Conservation (phyloP, 2,329 filamentous ascomycete species). For the Aspergillus sclerotialis region DNA sequence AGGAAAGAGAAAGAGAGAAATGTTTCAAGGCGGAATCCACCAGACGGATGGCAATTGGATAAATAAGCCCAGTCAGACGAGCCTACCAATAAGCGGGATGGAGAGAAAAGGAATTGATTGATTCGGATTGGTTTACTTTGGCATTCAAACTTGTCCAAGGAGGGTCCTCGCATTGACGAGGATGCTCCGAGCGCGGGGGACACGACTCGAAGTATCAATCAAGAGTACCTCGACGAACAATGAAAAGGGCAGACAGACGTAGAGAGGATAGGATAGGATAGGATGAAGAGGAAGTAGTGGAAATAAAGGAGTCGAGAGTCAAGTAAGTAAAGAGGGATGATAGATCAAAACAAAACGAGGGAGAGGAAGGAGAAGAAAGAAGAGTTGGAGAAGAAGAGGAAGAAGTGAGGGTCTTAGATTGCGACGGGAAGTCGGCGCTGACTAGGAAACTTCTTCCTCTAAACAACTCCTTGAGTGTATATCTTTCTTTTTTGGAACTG, state of each 20-base stretch:
- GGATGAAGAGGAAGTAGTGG: conserved; percentile 5
- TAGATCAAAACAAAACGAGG: conserved; percentile 6
- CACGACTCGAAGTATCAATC: conserved; percentile 9
- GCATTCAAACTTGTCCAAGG: conserved; percentile 1
- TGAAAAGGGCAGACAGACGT: conserved; percentile 2
- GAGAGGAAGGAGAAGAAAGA: conserved; percentile 6
- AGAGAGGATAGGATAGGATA: conserved; percentile 1
- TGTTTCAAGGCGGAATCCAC: background rate
- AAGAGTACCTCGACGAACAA: conserved; percentile 3
- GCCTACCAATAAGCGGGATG: background rate
- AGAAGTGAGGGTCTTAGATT: background rate
- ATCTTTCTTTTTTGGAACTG: too few species aligned
- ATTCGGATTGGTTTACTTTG: background rate
- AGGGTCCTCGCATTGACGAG: conserved; percentile 9
- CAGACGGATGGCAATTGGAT: background rate
- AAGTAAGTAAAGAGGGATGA: conserved; percentile 6
- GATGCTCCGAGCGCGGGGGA: conserved; percentile 9
- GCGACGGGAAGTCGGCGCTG: background rate
- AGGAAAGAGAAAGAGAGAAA: background rate
- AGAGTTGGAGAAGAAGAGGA: conserved; percentile 1
- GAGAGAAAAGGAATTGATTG: background rate
- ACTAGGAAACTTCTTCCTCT: too few species aligned
- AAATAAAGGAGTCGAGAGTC: conserved; percentile 8
- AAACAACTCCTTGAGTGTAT: too few species aligned
- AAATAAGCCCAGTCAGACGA: background rate